Base-by-base conservation (phyloP, 2,329 filamentous ascomycete genomes). In the Pseudocercospora musae region DNA sequence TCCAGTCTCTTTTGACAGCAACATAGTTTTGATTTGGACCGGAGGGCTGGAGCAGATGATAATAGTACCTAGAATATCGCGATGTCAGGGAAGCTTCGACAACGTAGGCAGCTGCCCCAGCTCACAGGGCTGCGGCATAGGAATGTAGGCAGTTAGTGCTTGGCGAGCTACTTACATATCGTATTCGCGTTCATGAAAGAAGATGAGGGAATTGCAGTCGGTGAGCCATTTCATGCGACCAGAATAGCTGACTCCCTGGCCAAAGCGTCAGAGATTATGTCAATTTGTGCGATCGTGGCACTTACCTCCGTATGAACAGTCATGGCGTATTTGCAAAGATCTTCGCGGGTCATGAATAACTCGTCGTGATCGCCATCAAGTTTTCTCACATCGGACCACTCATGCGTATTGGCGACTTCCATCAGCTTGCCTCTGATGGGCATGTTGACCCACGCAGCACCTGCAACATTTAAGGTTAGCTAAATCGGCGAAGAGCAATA, bases 361-460 rank as follows among this genome's bases (percentile, higher is more conserved):
- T 66, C 20, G 40, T 58, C 49, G 59, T 62, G 10, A 58, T 57
- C 23, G 64, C 56, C 63, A 68, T 57, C 21, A 62, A 68, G 10
- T 68, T 59, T 0, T 29, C 42, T 0, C 63, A 63, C 31, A 68
- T 52, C 20, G 69, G 53, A n/a, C 60, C 69, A n/a, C 67, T 58
- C 0, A 78, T 74, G 60, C 78, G 73, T 2, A 71, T 70, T 76
- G 76, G 78, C 0, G 62, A n/a, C 59, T 75, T 73, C 2, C 66
- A 71, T 2, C 66, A 50, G 1, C 71, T 70, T 4, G 58, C 59
- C 9, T 70, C 58, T 0, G 78, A 23, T n/a, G 78, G 64, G 50
- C 10, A 70, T 63, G 5, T 71, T 65, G 25, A 23, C 40, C 42
- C 13, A 21, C 8, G 40, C 40, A 44, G 40, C 40, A 10, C 40